Percentiles rank a stretch among this genome's conserved stretches.
Conservation (phyloP, 2,329 filamentous ascomycete species). For the Calonectria fujianensis region DNA sequence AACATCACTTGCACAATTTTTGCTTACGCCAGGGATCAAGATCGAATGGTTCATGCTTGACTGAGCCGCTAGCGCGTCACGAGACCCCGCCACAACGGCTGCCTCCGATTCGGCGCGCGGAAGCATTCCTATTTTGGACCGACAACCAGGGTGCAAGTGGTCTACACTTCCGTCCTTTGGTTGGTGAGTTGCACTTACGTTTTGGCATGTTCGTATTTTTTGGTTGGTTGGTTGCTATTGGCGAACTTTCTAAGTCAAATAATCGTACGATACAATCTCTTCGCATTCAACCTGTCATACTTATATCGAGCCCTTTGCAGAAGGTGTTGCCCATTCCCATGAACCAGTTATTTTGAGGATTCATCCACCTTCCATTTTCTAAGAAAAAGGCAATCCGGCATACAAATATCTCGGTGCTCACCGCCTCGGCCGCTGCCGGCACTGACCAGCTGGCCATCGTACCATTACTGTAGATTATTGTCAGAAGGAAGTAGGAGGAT, state of each 20-base stretch:
- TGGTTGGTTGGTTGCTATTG: too few species aligned
- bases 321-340: too few species aligned
- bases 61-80: slow-evolving; percentile 6
- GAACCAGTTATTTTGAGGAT: too few species aligned
- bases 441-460: not conserved
- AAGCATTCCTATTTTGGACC: slow-evolving; percentile 11
- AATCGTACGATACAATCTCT: slow-evolving; percentile 5
- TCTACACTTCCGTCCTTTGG: not conserved
- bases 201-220: too few species aligned
- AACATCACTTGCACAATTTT: not conserved
- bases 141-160: too few species aligned
- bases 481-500: too few species aligned
- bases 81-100: not conserved
- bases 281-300: not conserved
- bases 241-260: not conserved
- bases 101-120: not conserved
- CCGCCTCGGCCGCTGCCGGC: not conserved
- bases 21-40: not conserved
- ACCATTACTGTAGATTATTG: not conserved
- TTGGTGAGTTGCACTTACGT: not conserved
- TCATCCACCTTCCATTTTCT: not conserved
- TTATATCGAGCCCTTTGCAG: not conserved
- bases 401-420: not conserved
- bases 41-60: slow-evolving; percentile 9
- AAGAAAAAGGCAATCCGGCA: not conserved